Percentiles rank a stretch among this genome's conserved stretches.
Conservation (phyloP, 2,329 filamentous ascomycete species). For the Celoporthe dispersa region DNA sequence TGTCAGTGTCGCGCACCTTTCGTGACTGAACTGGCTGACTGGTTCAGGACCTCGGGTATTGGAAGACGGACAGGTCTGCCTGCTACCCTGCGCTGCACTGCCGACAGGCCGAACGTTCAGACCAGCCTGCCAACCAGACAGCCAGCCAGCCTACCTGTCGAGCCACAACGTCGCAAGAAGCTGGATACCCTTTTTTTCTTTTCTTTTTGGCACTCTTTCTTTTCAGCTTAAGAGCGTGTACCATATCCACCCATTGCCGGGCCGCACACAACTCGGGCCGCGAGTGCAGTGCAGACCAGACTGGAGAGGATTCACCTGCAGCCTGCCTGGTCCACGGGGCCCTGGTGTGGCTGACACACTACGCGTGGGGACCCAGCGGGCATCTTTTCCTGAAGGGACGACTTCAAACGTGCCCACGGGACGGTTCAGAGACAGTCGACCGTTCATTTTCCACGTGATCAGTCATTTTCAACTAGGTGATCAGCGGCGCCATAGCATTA, state of each 20-base stretch:
- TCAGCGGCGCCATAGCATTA: neutral
- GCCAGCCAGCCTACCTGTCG: neutral
- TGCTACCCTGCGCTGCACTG: neutral
- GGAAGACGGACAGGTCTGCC: neutral
- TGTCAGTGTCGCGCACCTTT: constrained; percentile 23
- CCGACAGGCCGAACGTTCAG: constrained; percentile 5
- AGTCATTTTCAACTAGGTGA: neutral
- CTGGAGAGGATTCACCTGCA: neutral
- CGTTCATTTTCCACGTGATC: too few relatives aligned
- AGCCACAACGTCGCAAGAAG: neutral
- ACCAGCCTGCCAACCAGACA: neutral
- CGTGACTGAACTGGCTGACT: constrained; percentile 7
- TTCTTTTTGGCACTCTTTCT: neutral
- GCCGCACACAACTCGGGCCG: neutral
- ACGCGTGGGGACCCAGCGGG: neutral
- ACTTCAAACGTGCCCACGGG: neutral
- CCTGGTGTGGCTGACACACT: neutral
- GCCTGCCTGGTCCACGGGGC: neutral
- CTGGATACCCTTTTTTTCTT: neutral
- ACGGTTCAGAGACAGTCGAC: neutral
- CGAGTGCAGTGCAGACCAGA: neutral
- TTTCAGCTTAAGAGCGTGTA: neutral
- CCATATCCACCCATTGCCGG: neutral
- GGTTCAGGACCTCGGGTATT: neutral
- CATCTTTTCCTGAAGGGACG: neutral